These are phyloP conservation scores for Fistulinella prunicolor DNA, from an alignment of 768 basidiomycete genomes.

Conservation along the genomic window DNA sequence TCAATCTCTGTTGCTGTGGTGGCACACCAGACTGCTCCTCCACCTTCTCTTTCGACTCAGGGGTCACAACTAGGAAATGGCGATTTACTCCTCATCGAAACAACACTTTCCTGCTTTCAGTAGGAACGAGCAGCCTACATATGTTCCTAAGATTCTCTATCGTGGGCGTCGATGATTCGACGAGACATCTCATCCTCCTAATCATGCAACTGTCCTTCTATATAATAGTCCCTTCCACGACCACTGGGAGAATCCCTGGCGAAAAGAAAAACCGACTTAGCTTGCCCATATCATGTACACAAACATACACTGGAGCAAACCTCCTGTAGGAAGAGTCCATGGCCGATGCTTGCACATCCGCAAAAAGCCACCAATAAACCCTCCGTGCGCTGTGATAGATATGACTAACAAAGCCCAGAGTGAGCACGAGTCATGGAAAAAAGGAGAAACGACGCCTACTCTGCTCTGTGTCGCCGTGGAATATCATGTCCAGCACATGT, in stretches of 20 bases:
- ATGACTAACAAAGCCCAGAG: slow-evolving; percentile 41
- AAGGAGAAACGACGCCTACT: slow-evolving; percentile 37
- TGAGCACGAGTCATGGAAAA: background rate
- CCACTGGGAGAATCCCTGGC: slow-evolving; percentile 26
- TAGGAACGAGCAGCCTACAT: too few species aligned
- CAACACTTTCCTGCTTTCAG: too few species aligned
- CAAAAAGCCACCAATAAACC: slow-evolving; percentile 58
- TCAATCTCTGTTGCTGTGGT: slow-evolving; percentile 91
- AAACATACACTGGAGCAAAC: slow-evolving; percentile 36
- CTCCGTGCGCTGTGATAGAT: slow-evolving; percentile 64
- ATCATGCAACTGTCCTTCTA: background rate
- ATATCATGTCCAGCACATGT: slow-evolving; percentile 54
- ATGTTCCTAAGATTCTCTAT: too few species aligned
- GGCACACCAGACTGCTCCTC: slow-evolving; percentile 99
- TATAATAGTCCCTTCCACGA: slow-evolving; percentile 17
- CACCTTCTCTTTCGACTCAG: slow-evolving; percentile 98
- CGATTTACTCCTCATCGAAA: too few species aligned
- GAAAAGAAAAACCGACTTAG: background rate
- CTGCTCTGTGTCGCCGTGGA: slow-evolving; percentile 38
- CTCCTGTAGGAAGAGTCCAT: slow-evolving; percentile 60
- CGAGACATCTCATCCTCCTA: background rate
- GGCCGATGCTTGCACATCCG: slow-evolving; percentile 39
- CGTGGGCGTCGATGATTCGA: background rate
- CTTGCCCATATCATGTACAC: too few species aligned
- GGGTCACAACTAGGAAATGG: too few species aligned